Conservation (phyloP, 2,329 filamentous ascomycete genomes). For the Coniochaeta sp. region DNA sequence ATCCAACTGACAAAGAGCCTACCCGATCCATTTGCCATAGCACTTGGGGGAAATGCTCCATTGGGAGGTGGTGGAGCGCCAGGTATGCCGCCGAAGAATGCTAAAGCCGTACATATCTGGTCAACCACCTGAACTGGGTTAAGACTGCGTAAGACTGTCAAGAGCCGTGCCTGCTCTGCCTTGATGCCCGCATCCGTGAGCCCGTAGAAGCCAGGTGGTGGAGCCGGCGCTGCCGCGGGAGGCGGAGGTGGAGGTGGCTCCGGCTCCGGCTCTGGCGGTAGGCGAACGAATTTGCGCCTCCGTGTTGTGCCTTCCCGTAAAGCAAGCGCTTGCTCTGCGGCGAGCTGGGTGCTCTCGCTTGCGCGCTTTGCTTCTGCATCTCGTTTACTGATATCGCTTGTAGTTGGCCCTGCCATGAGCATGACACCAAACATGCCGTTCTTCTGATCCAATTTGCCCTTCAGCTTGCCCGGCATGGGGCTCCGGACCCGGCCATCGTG, state of each 20-base stretch:
- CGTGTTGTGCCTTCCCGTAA: slow-evolving; percentile 45
- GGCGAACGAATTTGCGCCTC: slow-evolving; percentile 29
- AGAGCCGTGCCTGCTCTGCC: slow-evolving; percentile 54
- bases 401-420: slow-evolving; percentile 46
- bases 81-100: slow-evolving; percentile 56
- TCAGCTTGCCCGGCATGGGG: slow-evolving; percentile 54
- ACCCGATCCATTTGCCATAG: slow-evolving; percentile 47
- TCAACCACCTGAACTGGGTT: slow-evolving; percentile 51
- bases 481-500: slow-evolving; percentile 45
- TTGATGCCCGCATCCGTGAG: slow-evolving; percentile 21
- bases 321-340: slow-evolving; percentile 47
- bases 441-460: slow-evolving; percentile 46
- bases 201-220: slow-evolving; percentile 8
- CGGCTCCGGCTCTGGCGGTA: slow-evolving; percentile 15
- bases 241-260: neutral
- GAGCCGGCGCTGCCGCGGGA: slow-evolving; percentile 6
- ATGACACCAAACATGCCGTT: slow-evolving; percentile 57
- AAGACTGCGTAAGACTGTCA: slow-evolving; percentile 48
- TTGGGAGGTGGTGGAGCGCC: slow-evolving; percentile 42
- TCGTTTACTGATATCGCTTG: slow-evolving; percentile 37
- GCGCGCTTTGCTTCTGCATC: slow-evolving; percentile 51
- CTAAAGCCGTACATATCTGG: slow-evolving; percentile 53
- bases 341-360: slow-evolving; percentile 53
- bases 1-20: slow-evolving; percentile 54
- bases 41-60: slow-evolving; percentile 47